These are phyloP conservation scores for Trichosporon sp. DNA, from an alignment of 1,284 basidiomycete species.

Conservation along the genomic window DNA sequence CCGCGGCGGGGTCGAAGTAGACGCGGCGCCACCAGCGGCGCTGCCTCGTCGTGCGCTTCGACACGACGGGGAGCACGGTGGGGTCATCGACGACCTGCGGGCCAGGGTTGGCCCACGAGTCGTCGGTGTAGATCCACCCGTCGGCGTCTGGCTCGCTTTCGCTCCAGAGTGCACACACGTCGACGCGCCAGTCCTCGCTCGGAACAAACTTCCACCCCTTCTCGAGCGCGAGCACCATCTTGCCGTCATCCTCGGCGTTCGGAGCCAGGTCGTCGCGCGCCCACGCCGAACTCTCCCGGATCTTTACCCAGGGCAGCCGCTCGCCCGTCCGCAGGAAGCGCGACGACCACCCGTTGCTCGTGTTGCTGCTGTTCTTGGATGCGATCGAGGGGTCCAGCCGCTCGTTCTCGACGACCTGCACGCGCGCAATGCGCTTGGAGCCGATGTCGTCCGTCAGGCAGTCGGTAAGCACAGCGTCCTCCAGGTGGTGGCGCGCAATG, in stretches of 20 bases:
- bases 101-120: constrained; percentile 38
- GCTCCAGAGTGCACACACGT: constrained; percentile 44
- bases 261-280: constrained; percentile 22
- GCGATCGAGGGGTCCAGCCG: constrained; percentile 40
- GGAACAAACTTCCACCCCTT: constrained; percentile 45
- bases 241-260: constrained; percentile 21
- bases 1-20: constrained; percentile 8
- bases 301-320: constrained; percentile 43
- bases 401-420: constrained; percentile 50
- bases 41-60: constrained; percentile 17
- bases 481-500: constrained; percentile 13
- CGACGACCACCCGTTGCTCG: constrained; percentile 27
- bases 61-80: neutral
- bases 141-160: constrained; percentile 41
- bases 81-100: neutral
- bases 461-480: constrained; percentile 39
- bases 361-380: constrained; percentile 15
- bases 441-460: constrained; percentile 38
- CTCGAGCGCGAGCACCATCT: constrained; percentile 37
- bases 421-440: constrained; percentile 27
- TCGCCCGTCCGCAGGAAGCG: constrained; percentile 38
- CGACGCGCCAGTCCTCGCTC: constrained; percentile 47
- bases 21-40: constrained; percentile 22
- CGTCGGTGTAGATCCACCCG: constrained; percentile 48
- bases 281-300: constrained; percentile 21